Evolutionary conservation across 2,329 filamentous ascomycete species (phyloP), one percentile per base, ranked within the genome.

Genomic region (Aspergillus versicolor): DNA sequence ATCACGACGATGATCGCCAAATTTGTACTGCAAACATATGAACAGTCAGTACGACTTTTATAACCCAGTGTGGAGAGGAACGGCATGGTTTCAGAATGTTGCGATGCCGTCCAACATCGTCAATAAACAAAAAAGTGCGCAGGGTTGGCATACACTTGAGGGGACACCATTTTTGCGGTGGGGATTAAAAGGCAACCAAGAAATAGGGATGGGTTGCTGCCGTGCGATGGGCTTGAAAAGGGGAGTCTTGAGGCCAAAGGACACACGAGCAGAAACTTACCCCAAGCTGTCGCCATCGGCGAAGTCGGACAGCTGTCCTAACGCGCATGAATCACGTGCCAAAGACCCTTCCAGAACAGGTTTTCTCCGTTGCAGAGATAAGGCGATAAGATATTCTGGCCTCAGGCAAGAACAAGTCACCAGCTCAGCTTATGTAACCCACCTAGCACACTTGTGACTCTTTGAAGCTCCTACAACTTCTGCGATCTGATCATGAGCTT

Each of bases 1-100:
- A 97, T 95, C 74, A 90, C 90, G 67, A 96, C 86, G 81, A 96
- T 92, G 87, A 96, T 92, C 81, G 91, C 82, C 76, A 96, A 84
- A 84, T 96, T 96, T 76, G 90, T 91, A 70, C 92, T 96, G 77
- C 66, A 62, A 61, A 61, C 59, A 42, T 21, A 52, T 24, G 13
- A 5, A 22, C 22, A 17, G 41, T 70, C 57, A 66, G 59, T 32
- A 8, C 54, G 43, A 30, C 21, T 47, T 50, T 45, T 32, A 12
- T 30, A 19, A 24, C 7, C 13, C 12, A 52, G 27, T 30, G 45
- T 17, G 38, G 42, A 49, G 50, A 19, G 22, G 9, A 7, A 45
- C 9, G 27, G 19, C 24, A 40, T 32, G n/a, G 32, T 24, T 42
- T 42, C 30, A 22, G 42, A 41, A 8, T 55, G 40, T 42, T 45